Base-by-base conservation (phyloP, 179 eudicot genomes). In the Spergularia azorica region DNA sequence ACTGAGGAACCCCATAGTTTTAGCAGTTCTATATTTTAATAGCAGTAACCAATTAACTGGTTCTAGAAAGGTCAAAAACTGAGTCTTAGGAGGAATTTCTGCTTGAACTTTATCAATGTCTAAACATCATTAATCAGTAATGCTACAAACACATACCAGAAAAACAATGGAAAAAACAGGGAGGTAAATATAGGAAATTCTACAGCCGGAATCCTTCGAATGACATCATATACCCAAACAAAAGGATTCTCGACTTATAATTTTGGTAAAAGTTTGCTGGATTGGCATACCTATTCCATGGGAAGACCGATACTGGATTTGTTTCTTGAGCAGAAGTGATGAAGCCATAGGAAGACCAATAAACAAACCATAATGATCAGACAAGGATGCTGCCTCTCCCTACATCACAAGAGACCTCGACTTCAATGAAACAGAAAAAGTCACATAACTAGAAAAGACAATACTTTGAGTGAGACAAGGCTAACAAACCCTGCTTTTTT, bases 311-410 rank as follows among this genome's bases (percentile, higher is more conserved):
- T 89, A 94, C 74, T 89, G 93, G 60, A 86, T 73, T 80, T 90
- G 90, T 79, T 95, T 95, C 91, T 91, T 93, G 78, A 88, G 63
- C 67, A 93, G 83, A 84, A 88, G 80, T 20, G 92, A 87, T 36
- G 96, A 84, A 76, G 98, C 86, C 83, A 84, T 79, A 15, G 98
- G 92, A 82, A 94, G 88, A 73, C 99, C 99, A 39, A 95, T 43
- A 73, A 84, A 85, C 50, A 95, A 72, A 74, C 99, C 99, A 84
- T 93, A 90, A 60, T 82, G 89, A 85, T 95, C 99, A 74, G 91
- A 77, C 71, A 89, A 78, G 48, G 94, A 85, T 63, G 98, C 99
- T 26, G 94, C 87, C 77, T 91, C 97, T 70, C 99, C 99, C 99
- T 95, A 77, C 74, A 85, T 20, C 65, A 81, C 70, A 79, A 56